Conservation (phyloP, 106 monocot genomes). For the Dendrobium huoshanense region DNA sequence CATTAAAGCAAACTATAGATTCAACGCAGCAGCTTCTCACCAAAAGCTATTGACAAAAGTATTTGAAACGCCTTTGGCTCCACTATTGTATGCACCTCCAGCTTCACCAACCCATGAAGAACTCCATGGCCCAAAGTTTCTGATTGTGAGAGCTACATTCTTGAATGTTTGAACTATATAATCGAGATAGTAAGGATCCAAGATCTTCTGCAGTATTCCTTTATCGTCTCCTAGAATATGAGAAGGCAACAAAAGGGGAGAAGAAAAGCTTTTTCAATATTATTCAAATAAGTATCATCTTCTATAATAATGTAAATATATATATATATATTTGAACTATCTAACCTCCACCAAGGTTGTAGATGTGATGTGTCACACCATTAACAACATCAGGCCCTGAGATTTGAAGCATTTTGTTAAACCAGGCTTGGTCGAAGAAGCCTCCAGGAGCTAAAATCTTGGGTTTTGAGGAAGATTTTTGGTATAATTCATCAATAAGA, state of each 20-base stretch:
- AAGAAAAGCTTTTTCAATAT: background rate
- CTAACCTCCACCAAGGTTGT: conserved; percentile 48
- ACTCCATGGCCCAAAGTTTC: conserved; percentile 34
- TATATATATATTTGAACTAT: background rate
- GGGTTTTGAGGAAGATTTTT: background rate
- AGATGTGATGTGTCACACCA: conserved; percentile 52
- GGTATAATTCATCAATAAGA: conserved; percentile 19
- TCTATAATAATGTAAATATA: background rate
- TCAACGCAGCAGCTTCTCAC: conserved; percentile 7
- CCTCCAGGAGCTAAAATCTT: conserved; percentile 48
- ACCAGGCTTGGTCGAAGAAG: conserved; percentile 42
- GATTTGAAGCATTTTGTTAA: conserved; percentile 20
- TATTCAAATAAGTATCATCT: background rate
- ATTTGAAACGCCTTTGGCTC: conserved; percentile 28
- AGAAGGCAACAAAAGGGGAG: background rate
- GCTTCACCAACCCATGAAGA: conserved; percentile 64
- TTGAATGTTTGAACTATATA: conserved; percentile 23
- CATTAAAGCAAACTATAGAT: too few relatives aligned
- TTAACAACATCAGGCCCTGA: conserved; percentile 32
- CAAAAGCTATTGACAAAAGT: conserved; percentile 46
- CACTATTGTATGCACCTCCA: conserved; percentile 66
- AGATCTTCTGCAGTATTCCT: conserved; percentile 19
- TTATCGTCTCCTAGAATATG: conserved; percentile 3
- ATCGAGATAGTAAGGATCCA: conserved; percentile 24
- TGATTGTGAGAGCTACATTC: conserved; percentile 16